Base-by-base conservation (phyloP, 164 flowering plant species). In the Liquidambar formosana region DNA sequence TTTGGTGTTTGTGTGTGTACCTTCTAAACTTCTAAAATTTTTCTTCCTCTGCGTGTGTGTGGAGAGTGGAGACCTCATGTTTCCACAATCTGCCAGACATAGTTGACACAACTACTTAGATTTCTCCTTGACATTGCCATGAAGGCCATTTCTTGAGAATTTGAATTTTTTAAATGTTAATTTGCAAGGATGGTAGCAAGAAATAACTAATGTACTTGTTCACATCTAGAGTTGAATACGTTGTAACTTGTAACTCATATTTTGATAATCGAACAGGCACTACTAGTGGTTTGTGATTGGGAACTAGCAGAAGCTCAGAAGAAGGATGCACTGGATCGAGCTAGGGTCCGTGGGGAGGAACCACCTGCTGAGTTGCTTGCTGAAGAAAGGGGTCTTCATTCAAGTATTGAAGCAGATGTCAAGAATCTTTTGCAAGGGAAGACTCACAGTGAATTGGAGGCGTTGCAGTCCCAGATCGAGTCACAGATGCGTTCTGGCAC, bases 361-460 rank as follows among this genome's bases (percentile, higher is more conserved):
- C 97, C 97, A 70, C 94, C 98, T 64, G 83, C 94, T 48, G 98
- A 93, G 80, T 78, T 96, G 78, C 96, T 90, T 77, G 96, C 95
- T 28, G 96, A 96, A 80, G 92, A 89, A 72, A 89, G 99, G 82
- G 99, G 99, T 46, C 68, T 96, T 76, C 98, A 96, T 79, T 77
- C 96, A 8, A 90, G 97, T 69, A 78, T 96, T 71, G 99, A 96
- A 79, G 75, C 83, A 57, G 97, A 96, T 76, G 97, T 96, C 19
- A 86, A 80, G 76, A 82, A 74, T 46, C 81, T 83, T 15, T 73
- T 96, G 77, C 84, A 90, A 46, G 95, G 93, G 52, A 90, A 93
- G 77, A 77, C 85, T 11, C 78, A 81, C 72, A 71, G 45, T 33
- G 96, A 93, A 60, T 76, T 96, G 70, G 97, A 89, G 77, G 82